Evolutionary conservation across 352 stramenopile genomes (phyloP).

Genomic region (Phytopythium aichiense): DNA sequence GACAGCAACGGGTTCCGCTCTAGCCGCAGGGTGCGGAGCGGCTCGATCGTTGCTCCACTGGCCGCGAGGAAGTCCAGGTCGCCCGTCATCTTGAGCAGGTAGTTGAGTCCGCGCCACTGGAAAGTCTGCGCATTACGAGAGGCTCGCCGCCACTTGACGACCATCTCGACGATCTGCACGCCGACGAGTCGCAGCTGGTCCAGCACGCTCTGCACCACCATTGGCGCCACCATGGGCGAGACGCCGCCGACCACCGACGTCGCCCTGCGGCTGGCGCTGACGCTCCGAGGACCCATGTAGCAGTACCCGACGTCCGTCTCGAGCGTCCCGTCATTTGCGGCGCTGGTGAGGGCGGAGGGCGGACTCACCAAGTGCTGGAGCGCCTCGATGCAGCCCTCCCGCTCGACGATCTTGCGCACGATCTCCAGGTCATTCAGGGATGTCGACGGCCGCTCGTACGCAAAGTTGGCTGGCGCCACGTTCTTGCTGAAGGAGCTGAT

Average conservation of each 20-base stretch:
- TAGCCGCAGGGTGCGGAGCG: conserved; percentile 42
- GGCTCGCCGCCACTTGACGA: conserved; percentile 47
- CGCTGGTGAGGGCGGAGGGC: background rate
- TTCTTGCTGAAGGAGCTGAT: background rate
- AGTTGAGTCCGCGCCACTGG: conserved; percentile 72
- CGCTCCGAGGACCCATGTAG: conserved; percentile 15
- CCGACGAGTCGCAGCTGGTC: conserved; percentile 58
- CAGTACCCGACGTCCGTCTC: conserved; percentile 15
- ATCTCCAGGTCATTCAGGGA: conserved; percentile 42
- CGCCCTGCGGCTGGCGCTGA: background rate
- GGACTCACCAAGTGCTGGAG: conserved; percentile 49
- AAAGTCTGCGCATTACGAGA: conserved; percentile 26
- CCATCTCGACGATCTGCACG: conserved; percentile 67
- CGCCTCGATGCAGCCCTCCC: conserved; percentile 74
- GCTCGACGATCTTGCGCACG: conserved; percentile 76
- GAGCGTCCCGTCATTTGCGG: background rate
- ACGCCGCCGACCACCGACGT: background rate
- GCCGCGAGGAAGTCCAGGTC: conserved; percentile 59
- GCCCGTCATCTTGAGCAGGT: conserved; percentile 72
- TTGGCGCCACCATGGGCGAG: conserved; percentile 26
- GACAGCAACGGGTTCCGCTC: conserved; percentile 65
- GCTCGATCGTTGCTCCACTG: conserved; percentile 24
- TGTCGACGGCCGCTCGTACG: conserved; percentile 4
- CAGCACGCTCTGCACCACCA: conserved; percentile 62
- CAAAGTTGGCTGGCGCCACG: background rate